Conservation (phyloP, 257 asterid species). For the Eucommia ulmoides region DNA sequence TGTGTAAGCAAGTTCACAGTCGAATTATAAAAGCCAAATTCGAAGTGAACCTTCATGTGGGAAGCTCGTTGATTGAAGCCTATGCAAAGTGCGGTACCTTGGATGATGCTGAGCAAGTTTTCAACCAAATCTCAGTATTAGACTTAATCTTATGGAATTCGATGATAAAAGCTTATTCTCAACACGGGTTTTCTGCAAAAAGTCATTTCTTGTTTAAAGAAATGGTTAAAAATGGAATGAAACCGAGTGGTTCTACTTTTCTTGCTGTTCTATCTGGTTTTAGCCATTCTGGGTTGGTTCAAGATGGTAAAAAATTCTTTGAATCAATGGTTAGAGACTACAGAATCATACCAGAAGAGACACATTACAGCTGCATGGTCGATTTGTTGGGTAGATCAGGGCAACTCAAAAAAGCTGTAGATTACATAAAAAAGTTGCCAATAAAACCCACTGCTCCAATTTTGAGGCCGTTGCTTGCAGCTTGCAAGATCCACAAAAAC, state of each 20-base stretch:
- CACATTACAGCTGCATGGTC: conserved; percentile 22
- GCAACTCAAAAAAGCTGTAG: conserved; percentile 9
- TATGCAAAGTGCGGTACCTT: conserved; percentile 15
- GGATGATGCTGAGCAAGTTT: conserved; percentile 13
- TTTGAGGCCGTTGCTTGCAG: conserved; percentile 20
- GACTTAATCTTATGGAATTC: conserved; percentile 10
- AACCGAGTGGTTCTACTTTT: conserved; percentile 13
- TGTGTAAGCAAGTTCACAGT: conserved; percentile 17
- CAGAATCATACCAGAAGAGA: conserved; percentile 12
- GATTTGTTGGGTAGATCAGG: conserved; percentile 22
- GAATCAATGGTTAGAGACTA: conserved; percentile 11
- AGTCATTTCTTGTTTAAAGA: conserved; percentile 8
- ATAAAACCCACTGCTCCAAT: conserved; percentile 11
- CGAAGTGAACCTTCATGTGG: conserved; percentile 10
- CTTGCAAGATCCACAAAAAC: conserved; percentile 5
- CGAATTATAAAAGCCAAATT: conserved; percentile 10
- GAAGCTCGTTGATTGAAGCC: conserved; percentile 18
- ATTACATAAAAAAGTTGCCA: conserved; percentile 12
- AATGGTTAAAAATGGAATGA: conserved; percentile 9
- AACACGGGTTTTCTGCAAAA: conserved; percentile 8
- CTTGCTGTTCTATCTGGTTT: conserved; percentile 14
- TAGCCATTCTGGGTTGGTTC: conserved; percentile 19
- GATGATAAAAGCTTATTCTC: conserved; percentile 17
- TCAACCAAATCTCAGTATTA: not conserved
- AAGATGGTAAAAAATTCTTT: conserved; percentile 13